Evolutionary conservation across 208 protist species (phyloP).

Genomic region (Acanthamoeba castellanii): DNA sequence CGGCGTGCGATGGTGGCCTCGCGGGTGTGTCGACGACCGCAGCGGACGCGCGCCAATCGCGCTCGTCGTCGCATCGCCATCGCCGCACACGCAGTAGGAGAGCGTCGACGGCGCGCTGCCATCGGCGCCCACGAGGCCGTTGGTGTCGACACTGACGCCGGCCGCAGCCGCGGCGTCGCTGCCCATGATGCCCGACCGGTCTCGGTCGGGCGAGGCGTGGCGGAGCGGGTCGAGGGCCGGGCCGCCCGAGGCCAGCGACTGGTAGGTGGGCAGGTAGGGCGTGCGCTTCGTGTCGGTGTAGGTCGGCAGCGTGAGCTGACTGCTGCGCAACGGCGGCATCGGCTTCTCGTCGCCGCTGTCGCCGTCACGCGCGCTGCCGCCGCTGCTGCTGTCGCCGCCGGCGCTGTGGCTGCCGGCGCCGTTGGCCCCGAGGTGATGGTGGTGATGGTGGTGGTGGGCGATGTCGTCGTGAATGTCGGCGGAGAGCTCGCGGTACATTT

Average conservation of each 20-base stretch:
- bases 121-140: background rate
- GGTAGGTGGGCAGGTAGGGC: constrained; percentile 60
- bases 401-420: background rate
- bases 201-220: too few species aligned
- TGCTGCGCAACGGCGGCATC: background rate
- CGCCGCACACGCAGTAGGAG: background rate
- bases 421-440: background rate
- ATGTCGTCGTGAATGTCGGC: constrained; percentile 2
- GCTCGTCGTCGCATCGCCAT: too few species aligned
- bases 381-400: background rate
- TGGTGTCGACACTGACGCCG: too few species aligned
- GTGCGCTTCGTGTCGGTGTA: constrained; percentile 16
- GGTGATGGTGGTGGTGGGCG: background rate
- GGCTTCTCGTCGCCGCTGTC: background rate
- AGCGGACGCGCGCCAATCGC: too few species aligned
- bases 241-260: background rate
- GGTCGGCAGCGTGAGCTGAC: constrained; percentile 51
- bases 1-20: background rate
- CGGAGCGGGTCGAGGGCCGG: background rate
- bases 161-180: too few species aligned
- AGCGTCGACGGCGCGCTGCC: background rate
- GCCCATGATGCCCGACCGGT: too few species aligned
- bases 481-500: constrained; percentile 58
- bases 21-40: background rate
- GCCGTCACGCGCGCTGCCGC: background rate